Evolutionary conservation across 495 filamentous ascomycete genomes (phyloP).

Genomic region (Penicillium taxi): DNA sequence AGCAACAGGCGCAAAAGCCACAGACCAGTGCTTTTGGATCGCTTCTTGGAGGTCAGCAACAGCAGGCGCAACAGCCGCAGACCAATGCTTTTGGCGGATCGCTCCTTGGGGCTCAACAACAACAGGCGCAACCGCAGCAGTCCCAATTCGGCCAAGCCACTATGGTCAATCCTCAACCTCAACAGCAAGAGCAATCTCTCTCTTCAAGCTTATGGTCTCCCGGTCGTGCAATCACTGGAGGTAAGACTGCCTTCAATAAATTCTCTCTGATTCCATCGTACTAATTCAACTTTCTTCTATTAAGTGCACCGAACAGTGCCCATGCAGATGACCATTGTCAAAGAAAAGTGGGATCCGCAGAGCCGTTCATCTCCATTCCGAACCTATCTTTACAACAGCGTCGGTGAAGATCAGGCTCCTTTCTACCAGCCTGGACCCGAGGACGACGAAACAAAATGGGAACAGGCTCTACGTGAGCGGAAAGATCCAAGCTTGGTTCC

Average conservation of each 20-base stretch:
- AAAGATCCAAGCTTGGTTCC: slow-evolving; percentile 72
- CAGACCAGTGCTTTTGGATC: slow-evolving; percentile 26
- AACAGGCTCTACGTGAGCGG: slow-evolving; percentile 80
- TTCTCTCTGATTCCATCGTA: background rate
- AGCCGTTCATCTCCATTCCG: slow-evolving; percentile 71
- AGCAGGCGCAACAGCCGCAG: slow-evolving; percentile 35
- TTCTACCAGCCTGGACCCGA: slow-evolving; percentile 70
- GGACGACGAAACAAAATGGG: slow-evolving; percentile 84
- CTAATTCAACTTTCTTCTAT: slow-evolving; percentile 6
- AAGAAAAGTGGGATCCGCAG: slow-evolving; percentile 74
- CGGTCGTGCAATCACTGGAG: slow-evolving; percentile 40
- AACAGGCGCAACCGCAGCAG: slow-evolving; percentile 31
- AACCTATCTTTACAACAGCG: slow-evolving; percentile 89
- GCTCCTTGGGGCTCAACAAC: slow-evolving; percentile 31
- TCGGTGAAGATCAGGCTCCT: slow-evolving; percentile 66
- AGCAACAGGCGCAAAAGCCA: slow-evolving; percentile 43
- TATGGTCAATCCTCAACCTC: slow-evolving; percentile 23
- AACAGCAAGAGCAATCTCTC: slow-evolving; percentile 33
- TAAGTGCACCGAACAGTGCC: slow-evolving; percentile 67
- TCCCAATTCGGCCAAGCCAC: slow-evolving; percentile 26
- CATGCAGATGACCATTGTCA: slow-evolving; percentile 73
- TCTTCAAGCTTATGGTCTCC: slow-evolving; percentile 44
- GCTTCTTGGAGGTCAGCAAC: slow-evolving; percentile 23
- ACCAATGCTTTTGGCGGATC: slow-evolving; percentile 23
- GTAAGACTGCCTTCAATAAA: slow-evolving; percentile 10